Percentiles rank a stretch among this genome's conserved stretches.
Evolutionary conservation across 768 basidiomycete species (phyloP).

Genomic region (Kwoniella bestiolae): DNA sequence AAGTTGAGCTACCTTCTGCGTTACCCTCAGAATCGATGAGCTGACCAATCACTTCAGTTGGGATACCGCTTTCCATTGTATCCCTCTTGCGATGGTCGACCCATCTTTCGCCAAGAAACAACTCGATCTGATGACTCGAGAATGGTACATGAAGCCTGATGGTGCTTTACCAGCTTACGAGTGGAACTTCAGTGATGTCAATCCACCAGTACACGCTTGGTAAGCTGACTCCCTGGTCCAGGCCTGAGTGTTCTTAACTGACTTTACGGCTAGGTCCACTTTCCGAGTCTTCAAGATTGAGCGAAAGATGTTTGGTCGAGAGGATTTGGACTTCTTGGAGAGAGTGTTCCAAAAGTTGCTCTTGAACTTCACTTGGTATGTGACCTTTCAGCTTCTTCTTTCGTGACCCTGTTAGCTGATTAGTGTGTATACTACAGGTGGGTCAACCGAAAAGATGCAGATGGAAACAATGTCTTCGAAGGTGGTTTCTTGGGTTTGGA

Average conservation of each 20-base stretch:
- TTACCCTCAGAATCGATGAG: neutral
- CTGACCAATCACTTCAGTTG: conserved; percentile 58
- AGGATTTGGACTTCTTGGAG: conserved; percentile 90
- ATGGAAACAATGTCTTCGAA: conserved; percentile 95
- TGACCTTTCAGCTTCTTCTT: neutral
- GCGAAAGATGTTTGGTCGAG: conserved; percentile 86
- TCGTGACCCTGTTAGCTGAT: neutral
- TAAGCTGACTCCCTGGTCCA: conserved; percentile 53
- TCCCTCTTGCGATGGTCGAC: conserved; percentile 94
- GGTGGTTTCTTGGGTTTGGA: conserved; percentile 97
- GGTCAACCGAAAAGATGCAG: conserved; percentile 97
- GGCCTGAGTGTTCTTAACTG: neutral
- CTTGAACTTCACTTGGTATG: conserved; percentile 93
- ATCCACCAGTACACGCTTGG: conserved; percentile 99
- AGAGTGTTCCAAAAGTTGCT: conserved; percentile 97
- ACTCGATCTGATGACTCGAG: conserved; percentile 89
- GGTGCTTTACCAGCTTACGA: conserved; percentile 99
- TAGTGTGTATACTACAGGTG: conserved; percentile 65
- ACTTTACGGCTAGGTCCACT: conserved; percentile 59
- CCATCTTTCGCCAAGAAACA: conserved; percentile 97
- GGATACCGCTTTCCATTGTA: conserved; percentile 99
- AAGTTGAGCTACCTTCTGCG: conserved; percentile 25
- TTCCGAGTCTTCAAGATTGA: conserved; percentile 99
- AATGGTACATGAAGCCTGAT: conserved; percentile 98
- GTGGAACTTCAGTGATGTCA: conserved; percentile 99